Conservation (phyloP, 2,329 filamentous ascomycete genomes). For the Atkinsonella texensis region DNA sequence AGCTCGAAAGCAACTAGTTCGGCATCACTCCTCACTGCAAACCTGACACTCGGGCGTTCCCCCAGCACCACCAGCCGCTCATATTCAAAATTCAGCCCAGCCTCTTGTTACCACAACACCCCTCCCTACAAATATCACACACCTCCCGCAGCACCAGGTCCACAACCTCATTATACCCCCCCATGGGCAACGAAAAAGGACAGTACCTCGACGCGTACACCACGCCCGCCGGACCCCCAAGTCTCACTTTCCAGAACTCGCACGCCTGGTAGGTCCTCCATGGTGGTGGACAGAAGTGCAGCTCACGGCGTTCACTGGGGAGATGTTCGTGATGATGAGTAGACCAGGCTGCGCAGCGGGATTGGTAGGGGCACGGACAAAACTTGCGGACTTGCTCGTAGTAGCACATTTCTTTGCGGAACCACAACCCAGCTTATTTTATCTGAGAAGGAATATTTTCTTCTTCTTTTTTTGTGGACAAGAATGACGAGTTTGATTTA, state of each 20-base stretch:
- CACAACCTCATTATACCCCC: background rate
- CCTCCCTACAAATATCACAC: background rate
- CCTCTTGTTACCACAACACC: background rate
- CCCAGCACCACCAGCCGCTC: too few relatives aligned
- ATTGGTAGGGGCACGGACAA: slow-evolving; percentile 1
- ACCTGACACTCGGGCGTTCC: too few relatives aligned
- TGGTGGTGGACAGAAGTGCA: background rate
- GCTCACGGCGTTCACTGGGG: background rate
- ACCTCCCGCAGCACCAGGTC: background rate
- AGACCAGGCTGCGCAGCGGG: background rate
- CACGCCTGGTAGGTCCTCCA: background rate
- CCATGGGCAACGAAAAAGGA: background rate
- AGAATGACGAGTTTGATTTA: too few relatives aligned
- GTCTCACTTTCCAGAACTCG: background rate
- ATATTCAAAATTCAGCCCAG: background rate
- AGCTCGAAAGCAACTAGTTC: too few relatives aligned
- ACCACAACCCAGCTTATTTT: background rate
- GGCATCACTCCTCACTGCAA: too few relatives aligned
- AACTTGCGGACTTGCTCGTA: slow-evolving; percentile 1
- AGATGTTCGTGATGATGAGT: background rate
- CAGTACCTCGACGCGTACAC: background rate
- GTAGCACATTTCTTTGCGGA: background rate
- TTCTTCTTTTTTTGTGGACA: background rate
- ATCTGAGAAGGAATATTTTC: background rate
- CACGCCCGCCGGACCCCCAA: background rate